These are phyloP conservation scores for Psilocybe tampanensis DNA, from an alignment of 768 basidiomycete species.

Conservation along the genomic window DNA sequence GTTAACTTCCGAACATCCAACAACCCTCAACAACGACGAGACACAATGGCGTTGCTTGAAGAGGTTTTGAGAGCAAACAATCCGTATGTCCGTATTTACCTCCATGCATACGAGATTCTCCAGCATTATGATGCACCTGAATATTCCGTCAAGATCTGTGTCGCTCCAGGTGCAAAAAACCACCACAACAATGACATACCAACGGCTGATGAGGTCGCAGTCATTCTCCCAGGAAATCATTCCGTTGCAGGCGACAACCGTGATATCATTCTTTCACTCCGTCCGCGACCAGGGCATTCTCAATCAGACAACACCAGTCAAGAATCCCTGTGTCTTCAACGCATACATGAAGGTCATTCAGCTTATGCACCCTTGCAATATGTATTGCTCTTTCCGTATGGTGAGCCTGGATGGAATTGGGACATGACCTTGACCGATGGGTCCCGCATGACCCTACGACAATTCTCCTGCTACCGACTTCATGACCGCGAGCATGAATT, in stretches of 20 bases:
- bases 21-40: conserved; percentile 21
- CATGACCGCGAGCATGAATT: conserved; percentile 28
- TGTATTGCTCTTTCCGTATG: conserved; percentile 23
- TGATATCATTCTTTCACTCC: conserved; percentile 21
- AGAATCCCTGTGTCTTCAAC: conserved; percentile 6
- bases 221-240: conserved; percentile 13
- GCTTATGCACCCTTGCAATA: conserved; percentile 26
- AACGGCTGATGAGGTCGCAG: conserved; percentile 23
- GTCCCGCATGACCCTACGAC: neutral
- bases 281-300: conserved; percentile 6
- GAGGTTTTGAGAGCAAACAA: conserved; percentile 17
- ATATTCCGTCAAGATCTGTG: neutral
- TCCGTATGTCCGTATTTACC: conserved; percentile 30
- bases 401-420: conserved; percentile 28
- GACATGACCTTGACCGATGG: neutral
- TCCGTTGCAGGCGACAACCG: conserved; percentile 3
- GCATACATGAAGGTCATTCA: conserved; percentile 24
- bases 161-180: neutral
- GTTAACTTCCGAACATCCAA: conserved; percentile 15
- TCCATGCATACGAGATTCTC: conserved; percentile 36
- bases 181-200: conserved; percentile 43
- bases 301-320: no score
- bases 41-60: conserved; percentile 27
- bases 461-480: conserved; percentile 19
- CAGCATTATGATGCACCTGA: conserved; percentile 13